Base-by-base conservation (phyloP, 352 stramenopile genomes). In the Pythium oligandrum region DNA sequence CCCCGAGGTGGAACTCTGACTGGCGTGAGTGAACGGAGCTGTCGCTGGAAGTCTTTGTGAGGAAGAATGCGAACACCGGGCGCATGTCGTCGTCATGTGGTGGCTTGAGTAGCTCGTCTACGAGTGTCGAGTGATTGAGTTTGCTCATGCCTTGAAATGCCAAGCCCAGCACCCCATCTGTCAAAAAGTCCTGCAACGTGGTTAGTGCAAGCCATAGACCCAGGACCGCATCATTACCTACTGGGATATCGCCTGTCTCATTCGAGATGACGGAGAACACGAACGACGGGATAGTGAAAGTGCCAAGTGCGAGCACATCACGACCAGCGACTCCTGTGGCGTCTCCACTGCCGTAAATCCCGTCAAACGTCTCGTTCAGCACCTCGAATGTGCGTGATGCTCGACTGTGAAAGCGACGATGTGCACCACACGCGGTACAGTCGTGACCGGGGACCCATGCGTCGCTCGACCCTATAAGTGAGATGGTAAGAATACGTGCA, bases 381-480 rank as follows among this genome's bases (percentile, higher is more conserved):
- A 42, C 31, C 26, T 31, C 7, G 55, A 76, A 82, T 35, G 68
- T 73, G 10, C 44, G 48, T 6, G 72, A 79, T 30, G 36, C 57
- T 4, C 55, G 53, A 4, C 40, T 51, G 8, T 72, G 43, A 44
- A 87, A 87, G n/a, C 52, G 68, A 30, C 17, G 40, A 48, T 88
- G 76, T 11, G 42, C 37, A 17, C 83, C 83, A 40, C 83, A 94
- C 35, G 70, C 72, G 10, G 64, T 65, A 43, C 84, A 93, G 3
- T 40, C 45, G 34, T 53, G 50, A 17, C 53, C 57, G 4, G 66
- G 69, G 0, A 75, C 44, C 66, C 69, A 78, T 17, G 57, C 50
- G 48, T 78, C 69, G 32, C 63, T 78, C 11, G 68, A 77, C 17
- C 68, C 68, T 68, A 17, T 17, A 40, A 30, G 17, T 7, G 4